Conservation (phyloP, 352 stramenopile genomes). For the Phytophthora idaei region DNA sequence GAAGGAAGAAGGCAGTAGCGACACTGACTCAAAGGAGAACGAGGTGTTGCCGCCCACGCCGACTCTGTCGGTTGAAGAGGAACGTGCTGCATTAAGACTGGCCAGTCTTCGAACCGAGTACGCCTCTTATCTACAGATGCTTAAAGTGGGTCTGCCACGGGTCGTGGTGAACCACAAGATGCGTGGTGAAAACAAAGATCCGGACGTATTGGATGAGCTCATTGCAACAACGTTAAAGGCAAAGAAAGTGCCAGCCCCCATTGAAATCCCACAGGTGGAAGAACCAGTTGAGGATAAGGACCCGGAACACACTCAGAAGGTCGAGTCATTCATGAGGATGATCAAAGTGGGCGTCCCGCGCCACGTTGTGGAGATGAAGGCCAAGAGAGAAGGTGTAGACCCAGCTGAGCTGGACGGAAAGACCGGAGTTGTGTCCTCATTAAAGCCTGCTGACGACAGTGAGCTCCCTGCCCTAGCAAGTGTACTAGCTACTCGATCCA, state of each 20-base stretch:
- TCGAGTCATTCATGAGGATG: constrained; percentile 70
- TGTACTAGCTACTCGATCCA: constrained; percentile 27
- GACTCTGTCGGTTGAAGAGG: constrained; percentile 10
- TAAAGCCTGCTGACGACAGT: constrained; percentile 45
- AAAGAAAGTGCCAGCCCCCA: constrained; percentile 39
- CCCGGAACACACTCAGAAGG: constrained; percentile 46
- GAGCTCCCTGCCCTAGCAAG: constrained; percentile 3
- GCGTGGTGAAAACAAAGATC: constrained; percentile 62
- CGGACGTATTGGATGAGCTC: constrained; percentile 57
- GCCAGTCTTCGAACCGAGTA: constrained; percentile 33
- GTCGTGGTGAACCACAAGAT: constrained; percentile 81
- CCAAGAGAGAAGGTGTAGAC: constrained; percentile 55
- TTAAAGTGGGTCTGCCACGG: constrained; percentile 72
- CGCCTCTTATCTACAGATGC: constrained; percentile 75
- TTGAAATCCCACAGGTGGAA: constrained; percentile 36
- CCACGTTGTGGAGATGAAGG: constrained; percentile 71
- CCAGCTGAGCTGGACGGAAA: constrained; percentile 44
- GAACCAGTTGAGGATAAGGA: constrained; percentile 42
- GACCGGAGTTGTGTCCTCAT: neutral
- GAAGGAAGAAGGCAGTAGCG: neutral
- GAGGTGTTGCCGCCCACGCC: constrained; percentile 15
- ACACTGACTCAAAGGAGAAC: constrained; percentile 16
- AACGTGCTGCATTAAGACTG: constrained; percentile 19
- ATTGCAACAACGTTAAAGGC: constrained; percentile 35
- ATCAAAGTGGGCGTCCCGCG: constrained; percentile 68